Evolutionary conservation across 768 basidiomycete species (phyloP), one percentile per base, ranked within the genome.

Genomic region (Phaffia tasmanica): DNA sequence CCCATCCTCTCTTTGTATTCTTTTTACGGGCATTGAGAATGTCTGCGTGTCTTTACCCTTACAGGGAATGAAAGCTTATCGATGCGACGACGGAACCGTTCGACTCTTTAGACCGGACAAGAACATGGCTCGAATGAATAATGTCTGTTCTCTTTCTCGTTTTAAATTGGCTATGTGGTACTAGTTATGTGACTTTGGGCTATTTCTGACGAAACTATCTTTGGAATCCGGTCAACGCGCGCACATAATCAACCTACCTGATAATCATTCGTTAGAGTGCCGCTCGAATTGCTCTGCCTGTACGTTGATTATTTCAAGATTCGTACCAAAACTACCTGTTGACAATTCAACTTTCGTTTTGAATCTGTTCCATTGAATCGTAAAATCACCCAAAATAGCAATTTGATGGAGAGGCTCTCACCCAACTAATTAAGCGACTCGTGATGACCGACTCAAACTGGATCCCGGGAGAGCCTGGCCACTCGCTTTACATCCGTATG

Each of bases 91-190:
- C 57, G 91, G 86, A 47, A 84, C 81, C 30, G 83, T 92, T 25
- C 83, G 86, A 21, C 78, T 97, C 70, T 97, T 97, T 81, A 81
- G 93, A 55, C 94, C 93, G 2, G 89, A 95, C 77, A 89, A 89
- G 88, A 95, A 97, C 79, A 94, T 97, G 91, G 85, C 35, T 11
- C 35, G 35, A 42, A 42, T 42, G 35, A 85, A 73, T 11, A 42
- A 4, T 11, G 63, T 64, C 51, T 16, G 63, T 54, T 56, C 54
- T 47, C 15, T 55, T 57, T 29, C 51, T 30, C 53, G 21, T 35
- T 19, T n/a, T 8, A 42, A 42, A 5, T 42, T 42, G 35, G 11
- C 11, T 11, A 42, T 42, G 6, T 11, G 11, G 4, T 11, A 42
- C 11, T 11, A 4, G 35, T 42, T 42, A 4, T 42, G 35, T 42